Percentiles rank a stretch among this genome's conserved stretches.
These are phyloP conservation scores for Odonthalia washingtoniensis DNA, from an alignment of 31 red algal species.

Conservation along the genomic window DNA sequence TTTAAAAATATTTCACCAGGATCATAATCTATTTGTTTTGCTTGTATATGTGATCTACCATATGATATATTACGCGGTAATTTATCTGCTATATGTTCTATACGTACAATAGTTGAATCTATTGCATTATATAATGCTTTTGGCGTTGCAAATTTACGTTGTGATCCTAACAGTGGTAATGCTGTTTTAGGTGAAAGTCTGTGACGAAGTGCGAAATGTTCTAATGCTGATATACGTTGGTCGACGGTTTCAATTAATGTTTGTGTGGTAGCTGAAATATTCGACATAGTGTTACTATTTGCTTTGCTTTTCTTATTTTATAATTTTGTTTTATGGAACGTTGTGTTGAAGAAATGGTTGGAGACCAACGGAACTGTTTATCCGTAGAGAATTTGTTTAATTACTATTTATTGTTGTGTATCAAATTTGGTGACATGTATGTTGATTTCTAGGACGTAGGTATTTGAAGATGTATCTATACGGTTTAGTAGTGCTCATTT, in stretches of 20 bases:
- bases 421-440: too few species aligned
- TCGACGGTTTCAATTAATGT: slow-evolving; percentile 37
- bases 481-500: too few species aligned
- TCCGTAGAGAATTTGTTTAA: too few species aligned
- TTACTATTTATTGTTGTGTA: too few species aligned
- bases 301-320: too few species aligned
- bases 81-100: slow-evolving; percentile 57
- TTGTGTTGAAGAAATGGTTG: too few species aligned
- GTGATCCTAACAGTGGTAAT: slow-evolving; percentile 27
- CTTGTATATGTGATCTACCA: slow-evolving; percentile 78
- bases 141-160: slow-evolving; percentile 27
- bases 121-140: slow-evolving; percentile 68
- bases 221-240: slow-evolving; percentile 34
- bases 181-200: neutral
- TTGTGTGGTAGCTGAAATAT: too few species aligned
- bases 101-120: slow-evolving; percentile 63
- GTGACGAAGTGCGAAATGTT: slow-evolving; percentile 37
- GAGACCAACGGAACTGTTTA: too few species aligned
- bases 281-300: too few species aligned
- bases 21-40: slow-evolving; percentile 74
- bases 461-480: too few species aligned
- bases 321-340: too few species aligned
- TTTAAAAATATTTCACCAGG: slow-evolving; percentile 61
- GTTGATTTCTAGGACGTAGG: too few species aligned
- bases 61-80: slow-evolving; percentile 49